A percentile compares a stretch with the other conserved stretches of the same genome.
phyloP scores from a whole-genome alignment of 1,284 basidiomycete genomes.

The Coniophora puteana region DNA sequence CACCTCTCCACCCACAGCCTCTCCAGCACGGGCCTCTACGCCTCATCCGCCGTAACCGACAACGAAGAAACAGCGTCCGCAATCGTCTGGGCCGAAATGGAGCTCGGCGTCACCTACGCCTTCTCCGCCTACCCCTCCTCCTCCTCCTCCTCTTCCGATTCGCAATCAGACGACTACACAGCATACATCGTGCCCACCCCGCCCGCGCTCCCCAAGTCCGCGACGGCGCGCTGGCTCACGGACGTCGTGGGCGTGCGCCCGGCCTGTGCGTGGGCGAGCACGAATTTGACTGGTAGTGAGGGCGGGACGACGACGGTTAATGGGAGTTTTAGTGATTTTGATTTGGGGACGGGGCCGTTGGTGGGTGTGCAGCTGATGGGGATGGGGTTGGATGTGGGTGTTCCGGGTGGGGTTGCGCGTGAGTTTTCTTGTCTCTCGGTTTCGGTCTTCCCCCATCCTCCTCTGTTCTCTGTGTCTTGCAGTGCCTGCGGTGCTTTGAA shows the following conservation, averaged over 20 bases:
- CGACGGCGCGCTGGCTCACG: conserved; percentile 23
- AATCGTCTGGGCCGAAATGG: conserved; percentile 21
- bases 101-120: conserved; percentile 20
- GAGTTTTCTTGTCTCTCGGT: neutral
- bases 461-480: no score
- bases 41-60: no score
- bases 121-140: conserved; percentile 7
- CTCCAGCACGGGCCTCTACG: no score
- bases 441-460: neutral
- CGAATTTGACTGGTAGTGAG: conserved; percentile 18
- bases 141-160: conserved; percentile 1
- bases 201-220: conserved; percentile 12
- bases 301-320: neutral
- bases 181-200: conserved; percentile 19
- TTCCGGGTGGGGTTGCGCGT: conserved; percentile 10
- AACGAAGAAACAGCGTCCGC: no score
- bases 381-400: conserved; percentile 16
- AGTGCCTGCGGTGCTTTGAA: no score
- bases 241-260: conserved; percentile 25
- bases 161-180: conserved; percentile 12
- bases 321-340: neutral
- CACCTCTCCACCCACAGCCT: no score
- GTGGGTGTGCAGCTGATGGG: conserved; percentile 6
- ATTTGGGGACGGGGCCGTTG: neutral
- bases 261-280: conserved; percentile 21